Percentiles rank a stretch among this genome's conserved stretches.
phyloP scores from a whole-genome alignment of 495 filamentous ascomycete species.

The Aspergillus steynii region DNA sequence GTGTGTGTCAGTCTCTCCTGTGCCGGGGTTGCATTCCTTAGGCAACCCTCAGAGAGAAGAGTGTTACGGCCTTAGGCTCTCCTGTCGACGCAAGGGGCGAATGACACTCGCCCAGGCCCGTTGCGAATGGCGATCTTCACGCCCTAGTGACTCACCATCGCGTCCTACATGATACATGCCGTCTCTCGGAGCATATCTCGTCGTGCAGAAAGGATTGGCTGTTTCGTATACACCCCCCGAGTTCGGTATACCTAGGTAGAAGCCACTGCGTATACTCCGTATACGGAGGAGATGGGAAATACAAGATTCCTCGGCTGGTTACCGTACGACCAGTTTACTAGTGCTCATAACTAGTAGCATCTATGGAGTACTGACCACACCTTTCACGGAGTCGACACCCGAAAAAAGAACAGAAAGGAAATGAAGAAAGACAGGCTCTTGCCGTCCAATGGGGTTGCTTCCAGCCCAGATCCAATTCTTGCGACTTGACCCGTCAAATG shows the following conservation, averaged over 20 bases:
- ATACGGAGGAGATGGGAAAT: too few species aligned
- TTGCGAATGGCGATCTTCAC: background rate
- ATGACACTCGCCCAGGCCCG: background rate
- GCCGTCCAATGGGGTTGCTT: constrained; percentile 1
- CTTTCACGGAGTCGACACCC: background rate
- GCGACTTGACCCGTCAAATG: background rate
- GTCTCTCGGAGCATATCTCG: background rate
- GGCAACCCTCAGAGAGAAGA: too few species aligned
- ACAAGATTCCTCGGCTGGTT: too few species aligned
- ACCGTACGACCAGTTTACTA: background rate
- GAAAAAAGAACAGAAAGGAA: background rate
- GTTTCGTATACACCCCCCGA: too few species aligned
- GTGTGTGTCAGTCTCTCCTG: too few species aligned
- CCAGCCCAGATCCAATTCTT: constrained; percentile 4
- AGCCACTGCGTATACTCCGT: too few species aligned
- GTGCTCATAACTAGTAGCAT: too few species aligned
- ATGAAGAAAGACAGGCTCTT: background rate
- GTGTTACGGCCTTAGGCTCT: background rate
- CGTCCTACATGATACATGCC: too few species aligned
- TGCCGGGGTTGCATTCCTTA: too few species aligned
- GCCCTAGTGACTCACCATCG: background rate
- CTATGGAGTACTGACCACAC: too few species aligned
- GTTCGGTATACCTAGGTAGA: too few species aligned
- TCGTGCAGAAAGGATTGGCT: background rate
- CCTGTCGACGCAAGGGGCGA: background rate